phyloP scores from a whole-genome alignment of 257 asterid species.

The Plantago major region DNA sequence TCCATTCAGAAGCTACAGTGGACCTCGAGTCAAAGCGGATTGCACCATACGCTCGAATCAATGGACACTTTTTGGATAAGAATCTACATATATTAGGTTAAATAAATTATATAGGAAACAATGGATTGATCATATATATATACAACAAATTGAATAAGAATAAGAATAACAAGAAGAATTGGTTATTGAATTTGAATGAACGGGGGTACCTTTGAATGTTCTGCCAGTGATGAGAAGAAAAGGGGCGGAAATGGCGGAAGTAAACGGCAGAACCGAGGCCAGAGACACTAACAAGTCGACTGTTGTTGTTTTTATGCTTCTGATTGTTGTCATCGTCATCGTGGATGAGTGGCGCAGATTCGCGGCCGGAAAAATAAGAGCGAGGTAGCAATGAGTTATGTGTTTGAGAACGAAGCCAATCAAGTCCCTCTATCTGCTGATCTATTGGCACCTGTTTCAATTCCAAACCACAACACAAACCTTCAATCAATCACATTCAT shows the following conservation, averaged over 20 bases:
- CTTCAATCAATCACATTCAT: too few species aligned
- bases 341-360: constrained; percentile 29
- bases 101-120: too few species aligned
- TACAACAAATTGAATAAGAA: too few species aligned
- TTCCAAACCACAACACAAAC: not conserved
- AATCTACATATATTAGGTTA: too few species aligned
- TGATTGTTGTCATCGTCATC: constrained; percentile 11
- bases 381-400: constrained; percentile 62
- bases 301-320: not conserved
- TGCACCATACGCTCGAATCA: constrained; percentile 94
- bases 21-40: constrained; percentile 78
- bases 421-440: constrained; percentile 66
- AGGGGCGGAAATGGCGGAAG: constrained; percentile 65
- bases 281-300: constrained; percentile 67
- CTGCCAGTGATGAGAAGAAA: constrained; percentile 75
- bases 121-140: too few species aligned
- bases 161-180: too few species aligned
- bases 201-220: constrained; percentile 76
- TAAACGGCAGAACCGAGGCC: constrained; percentile 91
- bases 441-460: constrained; percentile 64
- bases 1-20: constrained; percentile 68
- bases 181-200: too few species aligned
- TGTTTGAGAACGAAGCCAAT: constrained; percentile 81
- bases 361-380: constrained; percentile 85
- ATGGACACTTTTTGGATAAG: constrained; percentile 73